Percentiles rank a stretch among this genome's conserved stretches.
phyloP scores from a whole-genome alignment of 73 alveolate species.

The Stentor roeselii region DNA sequence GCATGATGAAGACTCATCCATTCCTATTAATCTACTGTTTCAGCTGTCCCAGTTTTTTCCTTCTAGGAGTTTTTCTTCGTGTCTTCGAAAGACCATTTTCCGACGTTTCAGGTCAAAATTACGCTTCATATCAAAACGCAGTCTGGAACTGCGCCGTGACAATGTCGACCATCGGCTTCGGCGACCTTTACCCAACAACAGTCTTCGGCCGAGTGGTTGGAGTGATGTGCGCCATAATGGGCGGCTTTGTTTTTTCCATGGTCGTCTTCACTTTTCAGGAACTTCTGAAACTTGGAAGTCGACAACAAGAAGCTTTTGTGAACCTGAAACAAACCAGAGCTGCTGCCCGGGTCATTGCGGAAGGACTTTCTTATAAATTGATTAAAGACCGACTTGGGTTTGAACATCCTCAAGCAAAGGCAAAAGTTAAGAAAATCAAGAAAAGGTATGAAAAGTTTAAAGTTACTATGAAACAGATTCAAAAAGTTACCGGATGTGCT shows the following conservation, averaged over 20 bases:
- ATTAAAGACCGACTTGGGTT: neutral
- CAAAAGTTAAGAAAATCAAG: neutral
- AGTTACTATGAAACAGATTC: neutral
- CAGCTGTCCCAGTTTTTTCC: neutral
- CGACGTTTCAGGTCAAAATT: slow-evolving; percentile 29
- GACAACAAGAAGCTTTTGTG: neutral
- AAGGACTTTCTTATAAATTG: neutral
- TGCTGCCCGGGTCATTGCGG: neutral
- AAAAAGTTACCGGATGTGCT: neutral
- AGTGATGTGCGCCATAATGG: slow-evolving; percentile 27
- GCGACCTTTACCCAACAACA: slow-evolving; percentile 29
- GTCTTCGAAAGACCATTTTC: slow-evolving; percentile 40
- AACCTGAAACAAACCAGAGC: slow-evolving; percentile 25
- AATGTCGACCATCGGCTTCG: slow-evolving; percentile 34
- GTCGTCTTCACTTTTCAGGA: slow-evolving; percentile 54
- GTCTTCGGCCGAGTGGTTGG: slow-evolving; percentile 32
- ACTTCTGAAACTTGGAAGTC: neutral
- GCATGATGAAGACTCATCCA: slow-evolving; percentile 30
- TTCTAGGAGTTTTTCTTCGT: neutral
- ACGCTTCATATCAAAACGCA: slow-evolving; percentile 32
- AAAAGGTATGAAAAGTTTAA: neutral
- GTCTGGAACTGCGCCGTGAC: slow-evolving; percentile 30
- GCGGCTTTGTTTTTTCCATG: slow-evolving; percentile 62
- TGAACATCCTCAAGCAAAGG: neutral
- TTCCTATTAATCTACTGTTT: neutral